Base-by-base conservation (phyloP, 352 stramenopile species). In the Globisporangium irregulare region DNA sequence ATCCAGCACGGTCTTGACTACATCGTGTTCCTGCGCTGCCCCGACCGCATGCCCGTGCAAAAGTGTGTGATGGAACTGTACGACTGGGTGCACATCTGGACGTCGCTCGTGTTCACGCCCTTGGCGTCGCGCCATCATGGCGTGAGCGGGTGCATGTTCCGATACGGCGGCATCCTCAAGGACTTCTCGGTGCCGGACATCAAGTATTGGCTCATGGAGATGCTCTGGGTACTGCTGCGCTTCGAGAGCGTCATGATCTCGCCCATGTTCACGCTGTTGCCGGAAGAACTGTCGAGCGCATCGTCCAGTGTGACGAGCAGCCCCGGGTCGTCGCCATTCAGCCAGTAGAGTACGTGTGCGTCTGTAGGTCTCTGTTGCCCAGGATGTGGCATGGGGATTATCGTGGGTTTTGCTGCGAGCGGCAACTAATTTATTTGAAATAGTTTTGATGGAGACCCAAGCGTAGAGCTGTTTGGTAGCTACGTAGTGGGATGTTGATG, bases 191-290 rank as follows among this genome's bases (percentile, higher is more conserved):
- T 69, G 8, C 43, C 61, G 0, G 69, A 80, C 22, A 54, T 77
- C 14, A 69, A 73, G 34, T 81, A 74, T 51, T 82, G 78, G 78
- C 68, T 85, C 57, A 71, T 78, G 61, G 78, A 85, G 70, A 78
- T 81, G 62, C 54, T 85, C 18, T 85, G 75, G 57, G 67, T 82
- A 4, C 62, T 80, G 53, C 66, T 84, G 48, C 75, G 75, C 43
- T 84, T 82, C 60, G 75, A 84, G 66, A 77, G 59, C 46, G 60
- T 78, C 66, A 75, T 84, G 63, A 67, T 79, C 38, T 41, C 70
- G 1, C 73, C 75, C 22, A 50, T 79, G 10, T 79, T 79, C 56
- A 18, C 67, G n/a, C 58, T 79, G 20, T 32, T 59, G 36, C 53
- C 51, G 4, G 53, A 38, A 15, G 12, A 58, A 2, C 25, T 25